These are phyloP conservation scores for Perkinsus marinus DNA, from an alignment of 169 alveolate genomes.

Conservation along the genomic window DNA sequence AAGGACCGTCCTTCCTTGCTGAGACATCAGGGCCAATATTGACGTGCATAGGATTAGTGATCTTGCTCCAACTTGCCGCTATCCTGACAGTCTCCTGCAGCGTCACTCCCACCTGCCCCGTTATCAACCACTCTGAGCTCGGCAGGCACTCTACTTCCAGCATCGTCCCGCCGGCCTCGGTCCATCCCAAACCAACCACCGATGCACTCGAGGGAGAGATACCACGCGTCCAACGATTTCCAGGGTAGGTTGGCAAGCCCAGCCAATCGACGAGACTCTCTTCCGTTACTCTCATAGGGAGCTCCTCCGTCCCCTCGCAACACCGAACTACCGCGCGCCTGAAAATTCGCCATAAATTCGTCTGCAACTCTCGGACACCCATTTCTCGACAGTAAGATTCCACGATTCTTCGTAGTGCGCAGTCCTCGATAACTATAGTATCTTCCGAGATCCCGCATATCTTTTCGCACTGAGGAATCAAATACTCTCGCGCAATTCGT, in stretches of 20 bases:
- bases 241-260: neutral
- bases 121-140: neutral
- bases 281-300: neutral
- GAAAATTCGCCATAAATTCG: neutral
- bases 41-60: neutral
- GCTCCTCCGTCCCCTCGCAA: neutral
- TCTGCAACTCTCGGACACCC: neutral
- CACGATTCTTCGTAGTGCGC: neutral
- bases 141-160: neutral
- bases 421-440: neutral
- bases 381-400: neutral
- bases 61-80: neutral
- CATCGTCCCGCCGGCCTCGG: neutral
- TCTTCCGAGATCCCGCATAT: neutral
- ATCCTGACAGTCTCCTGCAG: neutral
- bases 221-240: neutral
- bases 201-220: neutral
- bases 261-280: neutral
- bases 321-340: neutral
- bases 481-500: constrained; percentile 12
- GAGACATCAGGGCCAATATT: neutral
- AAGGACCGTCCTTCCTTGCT: neutral
- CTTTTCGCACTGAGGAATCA: neutral
- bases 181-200: neutral
- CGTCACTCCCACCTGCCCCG: neutral